These are phyloP conservation scores for Fusarium verticillioides DNA, from an alignment of 2,329 filamentous ascomycete genomes.

Conservation along the genomic window DNA sequence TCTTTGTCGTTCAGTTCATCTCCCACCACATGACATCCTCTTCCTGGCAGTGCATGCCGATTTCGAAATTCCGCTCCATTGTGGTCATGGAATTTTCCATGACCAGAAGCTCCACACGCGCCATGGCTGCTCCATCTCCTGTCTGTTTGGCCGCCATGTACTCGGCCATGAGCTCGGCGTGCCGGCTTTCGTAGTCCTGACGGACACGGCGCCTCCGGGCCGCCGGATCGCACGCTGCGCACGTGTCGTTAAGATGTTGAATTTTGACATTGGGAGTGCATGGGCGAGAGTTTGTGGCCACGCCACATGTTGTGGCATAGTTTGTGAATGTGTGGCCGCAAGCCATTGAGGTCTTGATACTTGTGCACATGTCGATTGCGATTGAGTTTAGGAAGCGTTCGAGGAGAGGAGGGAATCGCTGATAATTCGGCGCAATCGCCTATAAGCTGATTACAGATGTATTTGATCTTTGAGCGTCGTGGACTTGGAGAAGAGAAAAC, in stretches of 20 bases:
- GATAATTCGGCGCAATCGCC: background rate
- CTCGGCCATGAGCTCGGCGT: slow-evolving; percentile 40
- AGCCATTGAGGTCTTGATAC: slow-evolving; percentile 43
- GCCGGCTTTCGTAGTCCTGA: slow-evolving; percentile 44
- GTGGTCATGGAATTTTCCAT: slow-evolving; percentile 32
- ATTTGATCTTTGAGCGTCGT: background rate
- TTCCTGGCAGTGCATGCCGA: slow-evolving; percentile 31
- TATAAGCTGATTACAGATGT: background rate
- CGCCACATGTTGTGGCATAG: slow-evolving; percentile 13
- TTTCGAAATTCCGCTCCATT: slow-evolving; percentile 40
- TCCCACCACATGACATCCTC: slow-evolving; percentile 41
- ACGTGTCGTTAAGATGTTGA: slow-evolving; percentile 50
- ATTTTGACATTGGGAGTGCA: slow-evolving; percentile 26
- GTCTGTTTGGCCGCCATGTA: slow-evolving; percentile 43
- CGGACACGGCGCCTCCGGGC: slow-evolving; percentile 42
- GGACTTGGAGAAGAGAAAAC: background rate
- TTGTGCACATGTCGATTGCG: slow-evolving; percentile 37
- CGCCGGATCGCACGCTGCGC: slow-evolving; percentile 51
- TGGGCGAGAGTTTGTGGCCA: slow-evolving; percentile 1
- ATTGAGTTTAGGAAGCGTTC: slow-evolving; percentile 4
- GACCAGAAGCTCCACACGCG: slow-evolving; percentile 37
- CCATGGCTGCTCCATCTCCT: slow-evolving; percentile 42
- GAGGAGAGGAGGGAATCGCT: background rate
- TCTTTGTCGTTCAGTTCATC: slow-evolving; percentile 8
- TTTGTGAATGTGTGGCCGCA: slow-evolving; percentile 43